phyloP scores from a whole-genome alignment of 257 asterid species.

The Cinchona pubescens region DNA sequence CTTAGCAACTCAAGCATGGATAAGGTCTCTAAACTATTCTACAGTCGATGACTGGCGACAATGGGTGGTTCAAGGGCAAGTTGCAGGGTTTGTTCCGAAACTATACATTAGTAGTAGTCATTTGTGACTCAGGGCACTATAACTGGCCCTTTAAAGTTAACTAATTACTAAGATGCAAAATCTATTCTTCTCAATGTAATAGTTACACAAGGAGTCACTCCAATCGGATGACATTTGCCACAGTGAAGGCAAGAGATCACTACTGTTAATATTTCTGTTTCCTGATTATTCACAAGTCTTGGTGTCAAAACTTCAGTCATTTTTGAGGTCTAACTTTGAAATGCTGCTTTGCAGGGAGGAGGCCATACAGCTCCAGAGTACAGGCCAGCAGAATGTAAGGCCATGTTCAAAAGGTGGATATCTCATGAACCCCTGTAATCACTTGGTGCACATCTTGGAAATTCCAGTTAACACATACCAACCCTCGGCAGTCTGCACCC shows the following conservation, averaged over 20 bases:
- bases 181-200: background rate
- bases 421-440: slow-evolving; percentile 31
- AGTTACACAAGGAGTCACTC: slow-evolving; percentile 36
- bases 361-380: slow-evolving; percentile 44
- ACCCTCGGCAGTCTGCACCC: no score
- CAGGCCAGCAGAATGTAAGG: slow-evolving; percentile 27
- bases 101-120: no score
- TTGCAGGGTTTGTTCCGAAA: slow-evolving; percentile 42
- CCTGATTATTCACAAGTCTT: no score
- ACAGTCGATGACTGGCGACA: slow-evolving; percentile 39
- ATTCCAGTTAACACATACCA: no score
- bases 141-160: no score
- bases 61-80: slow-evolving; percentile 39
- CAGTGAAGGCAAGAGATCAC: slow-evolving; percentile 38
- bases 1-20: slow-evolving; percentile 49
- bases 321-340: no score
- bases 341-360: slow-evolving; percentile 23
- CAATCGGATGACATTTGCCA: slow-evolving; percentile 46
- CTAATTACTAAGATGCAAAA: no score
- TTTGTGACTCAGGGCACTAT: no score
- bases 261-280: no score
- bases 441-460: no score
- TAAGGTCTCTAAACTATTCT: slow-evolving; percentile 36
- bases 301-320: no score
- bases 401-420: slow-evolving; percentile 50